Percentiles rank a stretch among this genome's conserved stretches.
These are phyloP conservation scores for Beauveria asiatica DNA, from an alignment of 2,329 filamentous ascomycete species.

Conservation along the genomic window DNA sequence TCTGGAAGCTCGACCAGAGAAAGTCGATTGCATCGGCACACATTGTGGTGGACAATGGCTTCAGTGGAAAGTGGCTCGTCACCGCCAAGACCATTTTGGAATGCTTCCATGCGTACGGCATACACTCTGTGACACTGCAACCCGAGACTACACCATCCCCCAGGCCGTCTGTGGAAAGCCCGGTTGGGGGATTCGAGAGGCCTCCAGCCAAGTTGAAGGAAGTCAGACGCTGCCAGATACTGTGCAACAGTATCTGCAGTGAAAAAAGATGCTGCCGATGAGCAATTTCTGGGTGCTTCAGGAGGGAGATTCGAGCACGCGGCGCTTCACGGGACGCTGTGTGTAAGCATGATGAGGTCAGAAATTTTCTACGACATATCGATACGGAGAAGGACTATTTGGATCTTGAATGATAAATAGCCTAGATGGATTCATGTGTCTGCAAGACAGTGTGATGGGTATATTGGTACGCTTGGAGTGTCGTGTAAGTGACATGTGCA, in stretches of 20 bases:
- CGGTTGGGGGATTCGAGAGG: neutral
- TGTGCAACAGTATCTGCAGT: conserved; percentile 43
- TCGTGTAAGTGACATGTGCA: neutral
- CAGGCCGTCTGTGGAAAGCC: conserved; percentile 3
- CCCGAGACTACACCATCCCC: conserved; percentile 39
- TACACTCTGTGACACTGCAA: conserved; percentile 64
- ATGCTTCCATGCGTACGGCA: conserved; percentile 64
- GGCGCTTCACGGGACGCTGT: neutral
- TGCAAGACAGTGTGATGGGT: neutral
- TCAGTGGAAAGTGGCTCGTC: conserved; percentile 49
- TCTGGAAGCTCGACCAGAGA: conserved; percentile 64
- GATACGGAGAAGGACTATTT: too few relatives aligned
- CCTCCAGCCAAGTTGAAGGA: conserved; percentile 13
- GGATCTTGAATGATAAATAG: too few relatives aligned
- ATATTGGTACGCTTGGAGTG: neutral
- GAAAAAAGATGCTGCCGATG: conserved; percentile 40
- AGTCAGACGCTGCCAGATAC: conserved; percentile 37
- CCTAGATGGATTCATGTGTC: neutral
- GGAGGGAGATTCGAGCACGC: neutral
- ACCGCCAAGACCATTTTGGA: conserved; percentile 55
- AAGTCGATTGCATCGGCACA: conserved; percentile 64
- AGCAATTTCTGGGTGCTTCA: neutral
- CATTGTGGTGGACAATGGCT: conserved; percentile 51
- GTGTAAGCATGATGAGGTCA: neutral
- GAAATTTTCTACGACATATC: too few relatives aligned